Evolutionary conservation across 257 asterid species (phyloP).

Genomic region (Lycium ferocissimum): DNA sequence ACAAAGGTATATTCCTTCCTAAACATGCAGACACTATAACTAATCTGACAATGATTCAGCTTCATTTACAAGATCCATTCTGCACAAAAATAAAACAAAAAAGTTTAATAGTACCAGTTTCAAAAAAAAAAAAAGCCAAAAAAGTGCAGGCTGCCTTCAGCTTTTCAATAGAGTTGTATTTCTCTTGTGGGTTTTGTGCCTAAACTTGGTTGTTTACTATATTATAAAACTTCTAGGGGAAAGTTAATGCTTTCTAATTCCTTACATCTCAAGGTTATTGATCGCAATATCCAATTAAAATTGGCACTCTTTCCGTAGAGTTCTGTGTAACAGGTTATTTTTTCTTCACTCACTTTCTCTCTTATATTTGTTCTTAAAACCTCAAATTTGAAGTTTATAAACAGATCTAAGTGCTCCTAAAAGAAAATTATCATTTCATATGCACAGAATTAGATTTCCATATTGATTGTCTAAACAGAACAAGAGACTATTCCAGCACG

Average conservation of each 20-base stretch:
- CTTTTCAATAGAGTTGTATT: conserved; percentile 15
- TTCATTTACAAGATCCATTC: conserved; percentile 9
- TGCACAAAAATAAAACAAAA: background rate
- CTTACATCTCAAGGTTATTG: background rate
- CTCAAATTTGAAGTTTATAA: background rate
- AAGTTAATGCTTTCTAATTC: background rate
- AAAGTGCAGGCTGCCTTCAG: background rate
- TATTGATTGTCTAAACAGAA: background rate
- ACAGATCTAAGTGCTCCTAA: background rate
- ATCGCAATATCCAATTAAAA: background rate
- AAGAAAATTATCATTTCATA: background rate
- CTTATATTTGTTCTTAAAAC: background rate
- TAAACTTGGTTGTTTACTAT: background rate
- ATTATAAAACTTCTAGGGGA: background rate
- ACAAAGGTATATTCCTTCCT: background rate
- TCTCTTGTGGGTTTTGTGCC: conserved; percentile 12
- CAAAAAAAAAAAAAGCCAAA: too few species aligned
- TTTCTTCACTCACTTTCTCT: background rate
- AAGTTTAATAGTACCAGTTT: too few species aligned
- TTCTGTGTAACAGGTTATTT: background rate
- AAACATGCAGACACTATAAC: background rate
- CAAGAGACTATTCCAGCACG: background rate
- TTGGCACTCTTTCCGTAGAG: background rate
- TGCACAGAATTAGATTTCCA: conserved; percentile 6
- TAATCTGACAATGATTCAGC: background rate